Conservation (phyloP, 2,329 filamentous ascomycete species). For the Trichoderma aggressivum region DNA sequence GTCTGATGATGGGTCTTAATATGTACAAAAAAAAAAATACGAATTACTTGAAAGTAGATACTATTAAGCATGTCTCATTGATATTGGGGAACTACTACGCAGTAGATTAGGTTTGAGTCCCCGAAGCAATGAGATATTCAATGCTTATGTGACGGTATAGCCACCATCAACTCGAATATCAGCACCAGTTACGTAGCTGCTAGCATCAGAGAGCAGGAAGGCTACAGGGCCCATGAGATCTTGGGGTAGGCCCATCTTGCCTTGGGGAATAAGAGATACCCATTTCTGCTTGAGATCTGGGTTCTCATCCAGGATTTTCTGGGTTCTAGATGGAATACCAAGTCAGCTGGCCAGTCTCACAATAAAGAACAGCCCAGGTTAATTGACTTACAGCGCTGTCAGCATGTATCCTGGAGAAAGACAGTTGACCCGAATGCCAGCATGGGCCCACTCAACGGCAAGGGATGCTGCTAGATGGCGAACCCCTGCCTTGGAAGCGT, state of each 20-base stretch:
- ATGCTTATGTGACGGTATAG: constrained; percentile 65
- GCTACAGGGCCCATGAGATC: constrained; percentile 92
- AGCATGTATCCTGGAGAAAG: constrained; percentile 97
- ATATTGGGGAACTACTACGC: background rate
- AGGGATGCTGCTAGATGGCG: constrained; percentile 82
- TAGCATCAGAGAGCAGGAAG: constrained; percentile 78
- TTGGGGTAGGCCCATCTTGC: constrained; percentile 87
- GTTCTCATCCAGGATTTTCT: constrained; percentile 92
- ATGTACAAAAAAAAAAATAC: background rate
- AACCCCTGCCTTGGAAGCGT: constrained; percentile 88
- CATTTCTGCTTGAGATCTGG: constrained; percentile 86
- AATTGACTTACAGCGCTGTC: constrained; percentile 71
- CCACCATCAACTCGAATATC: constrained; percentile 82
- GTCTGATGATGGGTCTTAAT: constrained; percentile 5
- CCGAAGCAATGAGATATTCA: background rate
- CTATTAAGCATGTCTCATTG: background rate
- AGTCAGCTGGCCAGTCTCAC: background rate
- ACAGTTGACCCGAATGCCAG: constrained; percentile 88
- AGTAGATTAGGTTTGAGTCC: background rate
- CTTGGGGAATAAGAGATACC: constrained; percentile 87
- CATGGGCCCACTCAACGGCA: constrained; percentile 89
- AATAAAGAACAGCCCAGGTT: background rate
- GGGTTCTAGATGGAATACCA: constrained; percentile 55
- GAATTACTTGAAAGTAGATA: background rate
- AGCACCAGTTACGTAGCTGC: constrained; percentile 67